Base-by-base conservation (phyloP, 2,329 filamentous ascomycete species). In the Cercospora janseana region DNA sequence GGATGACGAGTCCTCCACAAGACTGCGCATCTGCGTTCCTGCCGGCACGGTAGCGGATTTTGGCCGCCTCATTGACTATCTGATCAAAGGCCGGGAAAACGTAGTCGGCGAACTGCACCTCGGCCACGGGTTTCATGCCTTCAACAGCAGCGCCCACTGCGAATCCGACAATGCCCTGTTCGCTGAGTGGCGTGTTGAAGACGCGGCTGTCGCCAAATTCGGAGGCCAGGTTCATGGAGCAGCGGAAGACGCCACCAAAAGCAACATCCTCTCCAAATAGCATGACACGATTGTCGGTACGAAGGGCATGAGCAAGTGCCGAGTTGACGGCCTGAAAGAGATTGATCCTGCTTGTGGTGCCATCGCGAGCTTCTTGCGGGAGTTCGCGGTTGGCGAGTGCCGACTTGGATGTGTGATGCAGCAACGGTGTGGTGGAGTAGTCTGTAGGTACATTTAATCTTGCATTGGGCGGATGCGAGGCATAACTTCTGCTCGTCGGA, bases 221-320 rank as follows among this genome's bases (percentile, higher is more conserved):
- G 55, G 90, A 87, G 24, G 89, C 83, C 12, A 98, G 78, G 61
- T 91, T 88, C 83, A 93, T 92, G 5, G 60, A 63, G 24, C 88
- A 96, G 49, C 93, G 81, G 66, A 98, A 98, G 12, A 98, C 93
- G 46, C 93, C 93, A 32, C 93, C 93, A 62, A 98, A 98, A 10
- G 93, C 88, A 6, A 98, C 90, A 66, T 98, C 93, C 70, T 98
- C 93, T 32, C 93, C 93, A 63, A 98, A 98, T 7, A 98, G 79
- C 49, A 97, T 75, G 16, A 95, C 89, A 13, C 85, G 83, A 57
- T 95, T 88, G 62, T 96, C 91, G 27, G 85, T 81, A 12, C 86
- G 81, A 21, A 98, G 78, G 18, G 92, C 88, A 52, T 86, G 87
- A 16, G 87, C 81, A 16, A 98, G 78, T 8, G 92, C 91, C 58